Evolutionary conservation across 1,284 basidiomycete species (phyloP), one percentile per base, ranked within the genome.

Genomic region (Pholiota adiposa): DNA sequence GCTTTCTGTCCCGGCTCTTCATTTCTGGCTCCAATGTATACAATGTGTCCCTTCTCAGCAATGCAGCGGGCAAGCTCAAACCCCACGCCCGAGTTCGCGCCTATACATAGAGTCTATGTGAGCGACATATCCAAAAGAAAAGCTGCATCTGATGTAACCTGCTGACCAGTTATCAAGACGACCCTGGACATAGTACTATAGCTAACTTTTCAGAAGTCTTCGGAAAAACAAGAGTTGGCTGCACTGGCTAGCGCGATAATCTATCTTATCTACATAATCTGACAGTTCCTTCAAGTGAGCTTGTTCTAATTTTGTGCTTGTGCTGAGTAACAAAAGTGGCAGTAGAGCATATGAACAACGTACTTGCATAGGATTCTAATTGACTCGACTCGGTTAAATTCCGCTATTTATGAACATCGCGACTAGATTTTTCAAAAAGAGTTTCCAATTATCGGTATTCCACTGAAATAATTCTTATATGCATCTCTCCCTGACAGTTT

Each of bases 1-100:
- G 61, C 63, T 54, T 63, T 57, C 43, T 60, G 56, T 16, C 64
- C 66, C 18, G 63, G 36, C 3, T 51, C 51, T 14, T 58, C 61
- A 33, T 68, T 68, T 23, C 66, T 59, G 14, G 65, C 63, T 3
- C 61, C 61, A 11, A 68, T 43, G 31, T 68, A 68, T 14, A 68
- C 63, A n/a, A 43, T 63, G 50, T 68, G 62, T 4, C 58, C 57
- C 38, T 60, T 57, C 48, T 63, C 52, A 6, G 66, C 65, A n/a
- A 66, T 49, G 18, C 66, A 49, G 4, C 63, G 58, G n/a, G 63
- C 65, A 33, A 68, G 65, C 27, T 64, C 60, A 27, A 65, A 63
- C 23, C 66, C 66, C 38, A 68, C 65, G 9, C 66, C 65, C 25
- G 66, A 57, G 50, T 67, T 67, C 16, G 59, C 63, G n/a, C 66